Conservation (phyloP, 2,329 filamentous ascomycete species). For the Mycosphaerella sp. region DNA sequence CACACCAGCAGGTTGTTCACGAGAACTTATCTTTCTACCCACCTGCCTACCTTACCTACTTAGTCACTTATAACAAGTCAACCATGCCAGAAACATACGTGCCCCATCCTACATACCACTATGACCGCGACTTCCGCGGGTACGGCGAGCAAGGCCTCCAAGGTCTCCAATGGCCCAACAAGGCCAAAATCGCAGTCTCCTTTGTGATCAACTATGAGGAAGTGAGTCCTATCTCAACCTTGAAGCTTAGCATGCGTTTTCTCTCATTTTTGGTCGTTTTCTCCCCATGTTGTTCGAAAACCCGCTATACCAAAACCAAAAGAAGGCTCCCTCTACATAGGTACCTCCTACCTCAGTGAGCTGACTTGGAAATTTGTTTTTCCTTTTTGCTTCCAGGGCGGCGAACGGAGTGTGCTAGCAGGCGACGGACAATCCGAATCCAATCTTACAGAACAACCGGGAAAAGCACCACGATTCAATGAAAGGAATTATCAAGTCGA, state of each 20-base stretch:
- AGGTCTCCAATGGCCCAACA: constrained; percentile 37
- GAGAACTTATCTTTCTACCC: too few relatives aligned
- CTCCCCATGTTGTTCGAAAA: too few relatives aligned
- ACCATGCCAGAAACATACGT: background rate
- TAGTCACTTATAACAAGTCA: background rate
- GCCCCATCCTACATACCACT: constrained; percentile 12
- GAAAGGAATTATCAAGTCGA: constrained; percentile 44
- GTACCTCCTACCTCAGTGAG: too few relatives aligned
- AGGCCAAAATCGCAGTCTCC: constrained; percentile 43
- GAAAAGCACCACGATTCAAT: constrained; percentile 18
- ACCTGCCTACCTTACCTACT: too few relatives aligned
- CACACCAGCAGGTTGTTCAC: too few relatives aligned
- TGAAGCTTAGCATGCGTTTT: too few relatives aligned
- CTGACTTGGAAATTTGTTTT: background rate
- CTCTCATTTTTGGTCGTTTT: too few relatives aligned
- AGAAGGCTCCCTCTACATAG: too few relatives aligned
- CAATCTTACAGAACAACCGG: constrained; percentile 36
- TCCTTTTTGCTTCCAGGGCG: constrained; percentile 26
- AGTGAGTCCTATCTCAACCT: constrained; percentile 1
- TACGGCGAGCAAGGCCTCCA: constrained; percentile 26
- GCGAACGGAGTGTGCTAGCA: constrained; percentile 37
- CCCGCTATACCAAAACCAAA: too few relatives aligned
- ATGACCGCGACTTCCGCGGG: constrained; percentile 26
- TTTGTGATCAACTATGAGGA: constrained; percentile 47
- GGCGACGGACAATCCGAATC: constrained; percentile 39